A percentile compares a stretch with the other conserved stretches of the same genome.
phyloP scores from a whole-genome alignment of 768 basidiomycete species.

The Rubroboletus pulcherrimus region DNA sequence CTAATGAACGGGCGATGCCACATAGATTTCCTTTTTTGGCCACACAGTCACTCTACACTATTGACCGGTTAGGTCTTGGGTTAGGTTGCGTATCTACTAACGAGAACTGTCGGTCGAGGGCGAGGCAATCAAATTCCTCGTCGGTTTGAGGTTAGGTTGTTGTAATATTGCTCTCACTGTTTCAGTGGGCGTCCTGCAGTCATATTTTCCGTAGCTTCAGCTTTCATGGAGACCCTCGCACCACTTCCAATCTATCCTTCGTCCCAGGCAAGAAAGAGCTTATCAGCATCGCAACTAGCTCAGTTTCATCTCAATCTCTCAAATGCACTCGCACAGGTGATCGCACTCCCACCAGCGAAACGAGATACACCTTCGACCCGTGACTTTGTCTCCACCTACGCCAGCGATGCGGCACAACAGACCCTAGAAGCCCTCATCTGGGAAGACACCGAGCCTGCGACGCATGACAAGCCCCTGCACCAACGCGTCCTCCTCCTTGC shows the following conservation, averaged over 20 bases:
- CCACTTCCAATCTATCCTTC: conserved; percentile 59
- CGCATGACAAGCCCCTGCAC: conserved; percentile 44
- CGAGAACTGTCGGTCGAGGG: too few species aligned
- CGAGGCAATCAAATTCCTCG: not conserved
- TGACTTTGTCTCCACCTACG: conserved; percentile 55
- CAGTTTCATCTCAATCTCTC: conserved; percentile 46
- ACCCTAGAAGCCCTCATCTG: conserved; percentile 58
- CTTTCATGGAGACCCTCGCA: conserved; percentile 27
- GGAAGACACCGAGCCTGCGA: conserved; percentile 31
- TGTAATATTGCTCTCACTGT: not conserved
- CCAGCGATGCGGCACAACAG: conserved; percentile 51
- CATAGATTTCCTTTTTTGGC: too few species aligned
- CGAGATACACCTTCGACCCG: conserved; percentile 43
- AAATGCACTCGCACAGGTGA: conserved; percentile 43
- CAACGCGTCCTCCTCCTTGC: conserved; percentile 53
- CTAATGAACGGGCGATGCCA: too few species aligned
- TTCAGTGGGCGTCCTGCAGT: too few species aligned
- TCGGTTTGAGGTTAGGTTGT: not conserved
- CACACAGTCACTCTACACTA: too few species aligned
- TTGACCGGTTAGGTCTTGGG: too few species aligned
- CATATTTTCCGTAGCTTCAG: too few species aligned
- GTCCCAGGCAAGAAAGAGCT: conserved; percentile 39
- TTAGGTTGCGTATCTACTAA: too few species aligned
- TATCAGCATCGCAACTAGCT: conserved; percentile 52
- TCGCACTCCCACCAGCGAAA: conserved; percentile 49